A percentile compares a stretch with the other conserved stretches of the same genome.
Evolutionary conservation across 257 asterid genomes (phyloP).

Genomic region (Petunia secreta): DNA sequence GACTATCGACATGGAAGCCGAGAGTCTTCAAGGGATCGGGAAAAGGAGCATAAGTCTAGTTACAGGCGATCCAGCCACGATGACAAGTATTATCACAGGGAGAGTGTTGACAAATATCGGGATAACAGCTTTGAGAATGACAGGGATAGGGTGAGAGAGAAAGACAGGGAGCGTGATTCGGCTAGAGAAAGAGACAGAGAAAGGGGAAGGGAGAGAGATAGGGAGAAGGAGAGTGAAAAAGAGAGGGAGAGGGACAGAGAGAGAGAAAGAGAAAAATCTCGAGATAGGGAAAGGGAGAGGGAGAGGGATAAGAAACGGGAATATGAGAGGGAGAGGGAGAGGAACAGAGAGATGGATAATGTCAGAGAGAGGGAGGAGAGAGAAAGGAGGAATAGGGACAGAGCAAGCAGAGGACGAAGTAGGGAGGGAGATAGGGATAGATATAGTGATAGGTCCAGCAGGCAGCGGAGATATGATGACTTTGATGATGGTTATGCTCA

Average conservation of each 20-base stretch:
- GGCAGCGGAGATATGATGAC: constrained; percentile 50
- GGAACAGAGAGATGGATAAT: constrained; percentile 39
- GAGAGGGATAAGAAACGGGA: constrained; percentile 43
- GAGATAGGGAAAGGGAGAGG: constrained; percentile 40
- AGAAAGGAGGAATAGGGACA: constrained; percentile 43
- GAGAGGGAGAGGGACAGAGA: constrained; percentile 43
- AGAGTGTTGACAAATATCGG: constrained; percentile 47
- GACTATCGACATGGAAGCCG: constrained; percentile 48
- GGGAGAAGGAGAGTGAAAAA: constrained; percentile 44
- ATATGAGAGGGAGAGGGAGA: constrained; percentile 38
- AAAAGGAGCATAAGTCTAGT: constrained; percentile 60
- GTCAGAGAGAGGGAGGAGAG: constrained; percentile 38
- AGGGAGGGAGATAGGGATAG: constrained; percentile 45
- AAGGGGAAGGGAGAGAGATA: constrained; percentile 32
- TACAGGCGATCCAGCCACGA: constrained; percentile 39
- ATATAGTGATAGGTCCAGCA: constrained; percentile 48
- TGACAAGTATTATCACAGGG: constrained; percentile 53
- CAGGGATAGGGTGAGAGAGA: constrained; percentile 47
- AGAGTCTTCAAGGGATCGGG: constrained; percentile 52
- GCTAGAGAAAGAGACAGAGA: constrained; percentile 41
- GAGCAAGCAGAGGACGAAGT: constrained; percentile 47
- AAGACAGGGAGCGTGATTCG: constrained; percentile 33
- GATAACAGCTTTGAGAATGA: constrained; percentile 62
- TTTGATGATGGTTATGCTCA: constrained; percentile 48
- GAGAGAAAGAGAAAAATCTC: constrained; percentile 34